These are phyloP conservation scores for Drechslerella dactyloides DNA, from an alignment of 2,329 filamentous ascomycete species.

Conservation along the genomic window DNA sequence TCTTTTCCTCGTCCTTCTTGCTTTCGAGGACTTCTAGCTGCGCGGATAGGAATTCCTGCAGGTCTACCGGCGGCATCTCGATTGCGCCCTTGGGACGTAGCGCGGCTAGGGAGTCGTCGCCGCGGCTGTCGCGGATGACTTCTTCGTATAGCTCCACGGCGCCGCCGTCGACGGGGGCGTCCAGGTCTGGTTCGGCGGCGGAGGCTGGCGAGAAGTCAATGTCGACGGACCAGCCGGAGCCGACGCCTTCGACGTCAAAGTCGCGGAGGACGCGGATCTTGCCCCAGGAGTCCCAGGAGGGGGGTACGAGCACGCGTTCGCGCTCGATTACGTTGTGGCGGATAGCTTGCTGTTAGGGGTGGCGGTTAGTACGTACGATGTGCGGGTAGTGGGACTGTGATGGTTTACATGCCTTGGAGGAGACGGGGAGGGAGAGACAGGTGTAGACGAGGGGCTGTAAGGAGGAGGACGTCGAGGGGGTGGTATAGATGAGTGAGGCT, in stretches of 20 bases:
- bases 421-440: conserved; percentile 74
- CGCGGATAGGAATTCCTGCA: conserved; percentile 76
- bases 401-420: conserved; percentile 58
- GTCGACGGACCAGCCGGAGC: conserved; percentile 83
- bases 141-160: conserved; percentile 78
- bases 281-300: conserved; percentile 98
- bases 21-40: conserved; percentile 78
- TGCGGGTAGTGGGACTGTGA: neutral
- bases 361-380: neutral
- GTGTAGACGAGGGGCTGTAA: conserved; percentile 82
- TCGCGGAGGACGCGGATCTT: conserved; percentile 93
- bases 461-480: conserved; percentile 75
- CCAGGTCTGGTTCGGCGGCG: conserved; percentile 54
- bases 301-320: conserved; percentile 90
- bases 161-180: conserved; percentile 61
- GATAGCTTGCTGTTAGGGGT: conserved; percentile 67
- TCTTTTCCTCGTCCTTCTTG: conserved; percentile 64
- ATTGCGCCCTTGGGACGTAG: conserved; percentile 60
- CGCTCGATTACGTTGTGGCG: conserved; percentile 92
- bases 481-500: conserved; percentile 83
- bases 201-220: conserved; percentile 61
- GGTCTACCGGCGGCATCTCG: conserved; percentile 73
- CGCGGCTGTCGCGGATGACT: conserved; percentile 75
- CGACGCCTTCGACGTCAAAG: conserved; percentile 88
- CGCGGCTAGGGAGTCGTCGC: conserved; percentile 66